These are phyloP conservation scores for Yamadazyma mexicana DNA, from an alignment of 1,139 yeast genomes.

Conservation along the genomic window DNA sequence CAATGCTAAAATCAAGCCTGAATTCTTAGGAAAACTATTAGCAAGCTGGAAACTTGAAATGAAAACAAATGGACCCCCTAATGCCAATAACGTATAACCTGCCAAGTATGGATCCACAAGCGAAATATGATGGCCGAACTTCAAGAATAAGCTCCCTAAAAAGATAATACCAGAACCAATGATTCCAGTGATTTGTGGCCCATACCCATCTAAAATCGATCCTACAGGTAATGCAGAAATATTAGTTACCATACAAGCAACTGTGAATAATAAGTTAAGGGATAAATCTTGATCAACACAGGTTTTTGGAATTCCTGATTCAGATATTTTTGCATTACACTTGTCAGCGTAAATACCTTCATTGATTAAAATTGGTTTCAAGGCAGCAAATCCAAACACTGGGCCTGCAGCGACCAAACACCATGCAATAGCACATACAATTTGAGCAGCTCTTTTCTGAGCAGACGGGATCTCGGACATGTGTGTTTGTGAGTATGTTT, in stretches of 20 bases:
- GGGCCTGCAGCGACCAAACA: constrained; percentile 92
- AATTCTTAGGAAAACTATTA: constrained; percentile 43
- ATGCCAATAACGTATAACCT: constrained; percentile 43
- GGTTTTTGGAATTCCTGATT: constrained; percentile 14
- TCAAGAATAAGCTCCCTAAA: constrained; percentile 52
- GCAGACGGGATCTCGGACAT: constrained; percentile 10
- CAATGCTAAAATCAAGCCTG: constrained; percentile 43
- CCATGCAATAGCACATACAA: constrained; percentile 74
- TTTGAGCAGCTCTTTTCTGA: constrained; percentile 25
- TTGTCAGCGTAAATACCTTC: constrained; percentile 73
- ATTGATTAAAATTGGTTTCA: constrained; percentile 73
- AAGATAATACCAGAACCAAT: constrained; percentile 63
- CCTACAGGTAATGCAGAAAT: constrained; percentile 83
- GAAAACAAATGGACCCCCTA: constrained; percentile 49
- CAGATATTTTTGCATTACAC: constrained; percentile 38
- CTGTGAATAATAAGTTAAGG: constrained; percentile 77
- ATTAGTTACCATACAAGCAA: constrained; percentile 87
- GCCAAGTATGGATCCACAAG: constrained; percentile 37
- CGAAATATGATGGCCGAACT: constrained; percentile 27
- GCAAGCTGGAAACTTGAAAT: constrained; percentile 49
- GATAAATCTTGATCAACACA: constrained; percentile 80
- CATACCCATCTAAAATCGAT: constrained; percentile 68
- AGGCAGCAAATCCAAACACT: constrained; percentile 91
- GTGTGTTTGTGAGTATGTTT: background rate
- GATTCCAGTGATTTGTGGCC: constrained; percentile 80